Conservation (phyloP, 2,329 filamentous ascomycete species). For the Fusarium mexicanum region DNA sequence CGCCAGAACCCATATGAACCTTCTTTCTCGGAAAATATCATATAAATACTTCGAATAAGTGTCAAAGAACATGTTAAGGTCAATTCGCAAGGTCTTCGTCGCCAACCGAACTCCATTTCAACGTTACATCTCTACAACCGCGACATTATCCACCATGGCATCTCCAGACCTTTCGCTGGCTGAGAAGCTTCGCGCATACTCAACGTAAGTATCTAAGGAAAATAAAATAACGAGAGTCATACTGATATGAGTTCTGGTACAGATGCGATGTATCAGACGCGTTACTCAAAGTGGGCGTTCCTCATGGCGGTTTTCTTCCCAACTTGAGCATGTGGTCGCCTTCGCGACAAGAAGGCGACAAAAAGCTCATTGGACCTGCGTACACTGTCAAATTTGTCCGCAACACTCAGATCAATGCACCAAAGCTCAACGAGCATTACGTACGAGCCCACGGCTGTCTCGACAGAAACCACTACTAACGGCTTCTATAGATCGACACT, state of each 20-base stretch:
- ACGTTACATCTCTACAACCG: not conserved
- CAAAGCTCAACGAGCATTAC: not conserved
- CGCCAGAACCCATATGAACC: not conserved
- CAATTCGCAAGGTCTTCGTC: not conserved
- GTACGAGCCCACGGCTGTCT: not conserved
- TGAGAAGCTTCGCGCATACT: not conserved
- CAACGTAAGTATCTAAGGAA: not conserved
- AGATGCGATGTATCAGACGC: not conserved
- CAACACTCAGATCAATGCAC: not conserved
- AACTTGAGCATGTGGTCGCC: not conserved
- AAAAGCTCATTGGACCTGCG: not conserved
- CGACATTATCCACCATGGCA: accelerated
- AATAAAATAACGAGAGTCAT: accelerated
- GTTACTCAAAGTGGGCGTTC: not conserved
- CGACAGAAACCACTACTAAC: too few relatives aligned
- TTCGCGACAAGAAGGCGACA: not conserved
- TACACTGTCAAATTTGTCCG: not conserved
- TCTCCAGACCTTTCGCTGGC: not conserved
- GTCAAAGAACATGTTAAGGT: accelerated
- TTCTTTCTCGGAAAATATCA: accelerated
- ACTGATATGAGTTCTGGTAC: accelerated
- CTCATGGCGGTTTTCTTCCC: not conserved
- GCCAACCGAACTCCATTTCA: not conserved
- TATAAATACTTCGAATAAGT: accelerated
- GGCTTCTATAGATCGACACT: not conserved